Conservation (phyloP, 371 early-diverging fungal genomes). For the Gilbertella persicaria region DNA sequence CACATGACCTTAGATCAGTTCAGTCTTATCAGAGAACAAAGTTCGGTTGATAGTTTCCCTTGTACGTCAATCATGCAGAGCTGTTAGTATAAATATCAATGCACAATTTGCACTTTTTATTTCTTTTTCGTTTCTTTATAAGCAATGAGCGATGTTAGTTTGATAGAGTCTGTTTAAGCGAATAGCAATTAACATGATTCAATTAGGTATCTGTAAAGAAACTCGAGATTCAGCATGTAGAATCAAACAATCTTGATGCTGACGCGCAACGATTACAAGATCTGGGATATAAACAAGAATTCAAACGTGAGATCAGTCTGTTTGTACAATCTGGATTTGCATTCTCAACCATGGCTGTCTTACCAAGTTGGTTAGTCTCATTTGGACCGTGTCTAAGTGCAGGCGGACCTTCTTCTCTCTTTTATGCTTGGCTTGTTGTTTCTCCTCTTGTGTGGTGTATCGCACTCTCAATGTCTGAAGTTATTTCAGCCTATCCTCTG, state of each 20-base stretch:
- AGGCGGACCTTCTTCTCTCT: conserved; percentile 42
- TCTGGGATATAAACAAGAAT: conserved; percentile 46
- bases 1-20: too few relatives aligned
- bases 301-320: conserved; percentile 38
- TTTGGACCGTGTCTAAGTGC: conserved; percentile 33
- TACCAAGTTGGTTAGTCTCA: conserved; percentile 37
- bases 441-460: conserved; percentile 40
- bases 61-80: too few relatives aligned
- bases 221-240: conserved; percentile 10
- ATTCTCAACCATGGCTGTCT: conserved; percentile 39
- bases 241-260: conserved; percentile 22
- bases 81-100: too few relatives aligned
- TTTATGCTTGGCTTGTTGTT: conserved; percentile 41
- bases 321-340: conserved; percentile 35
- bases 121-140: too few relatives aligned
- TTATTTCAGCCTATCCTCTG: conserved; percentile 38
- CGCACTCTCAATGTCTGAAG: conserved; percentile 38
- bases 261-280: conserved; percentile 38
- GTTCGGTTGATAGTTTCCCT: too few relatives aligned
- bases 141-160: too few relatives aligned
- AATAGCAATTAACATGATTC: too few relatives aligned
- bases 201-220: conserved; percentile 7
- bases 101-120: too few relatives aligned
- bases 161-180: too few relatives aligned
- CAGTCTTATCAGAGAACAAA: too few relatives aligned